Evolutionary conservation across 2,329 filamentous ascomycete genomes (phyloP).

Genomic region (Xylariaceae sp.): DNA sequence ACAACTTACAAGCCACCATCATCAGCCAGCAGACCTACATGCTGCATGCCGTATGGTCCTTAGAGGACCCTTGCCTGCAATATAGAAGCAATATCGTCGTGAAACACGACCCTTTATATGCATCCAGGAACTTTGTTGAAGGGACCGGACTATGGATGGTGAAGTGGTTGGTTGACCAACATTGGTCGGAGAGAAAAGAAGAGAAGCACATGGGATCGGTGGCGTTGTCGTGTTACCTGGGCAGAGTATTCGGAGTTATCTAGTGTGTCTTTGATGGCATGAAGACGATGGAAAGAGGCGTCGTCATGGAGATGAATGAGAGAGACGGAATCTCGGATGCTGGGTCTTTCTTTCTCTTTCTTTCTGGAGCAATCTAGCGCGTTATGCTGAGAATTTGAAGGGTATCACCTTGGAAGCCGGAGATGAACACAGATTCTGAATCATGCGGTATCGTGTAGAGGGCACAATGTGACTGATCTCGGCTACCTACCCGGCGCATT

Average conservation of each 20-base stretch:
- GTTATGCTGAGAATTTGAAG: not conserved
- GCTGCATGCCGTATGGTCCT: not conserved
- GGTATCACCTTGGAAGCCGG: not conserved
- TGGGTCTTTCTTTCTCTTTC: not conserved
- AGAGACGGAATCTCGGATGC: conserved; percentile 2
- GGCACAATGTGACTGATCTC: not conserved
- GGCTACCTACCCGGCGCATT: not conserved
- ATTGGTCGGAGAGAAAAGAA: conserved; percentile 1
- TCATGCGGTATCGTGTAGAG: not conserved
- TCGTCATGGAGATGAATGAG: not conserved
- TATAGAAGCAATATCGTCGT: not conserved
- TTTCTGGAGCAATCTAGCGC: not conserved
- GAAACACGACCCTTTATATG: not conserved
- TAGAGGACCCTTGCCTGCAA: not conserved
- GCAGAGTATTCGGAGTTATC: conserved; percentile 6
- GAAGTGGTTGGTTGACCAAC: not conserved
- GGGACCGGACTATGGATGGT: not conserved
- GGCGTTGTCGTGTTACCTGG: not conserved
- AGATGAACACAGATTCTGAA: not conserved
- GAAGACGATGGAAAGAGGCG: not conserved
- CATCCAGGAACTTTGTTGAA: not conserved
- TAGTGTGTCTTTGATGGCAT: conserved; percentile 3
- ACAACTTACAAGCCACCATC: not conserved
- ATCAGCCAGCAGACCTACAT: not conserved
- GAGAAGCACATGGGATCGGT: conserved; percentile 1